Base-by-base conservation (phyloP, 257 asterid genomes). In the Scutellaria minor region DNA sequence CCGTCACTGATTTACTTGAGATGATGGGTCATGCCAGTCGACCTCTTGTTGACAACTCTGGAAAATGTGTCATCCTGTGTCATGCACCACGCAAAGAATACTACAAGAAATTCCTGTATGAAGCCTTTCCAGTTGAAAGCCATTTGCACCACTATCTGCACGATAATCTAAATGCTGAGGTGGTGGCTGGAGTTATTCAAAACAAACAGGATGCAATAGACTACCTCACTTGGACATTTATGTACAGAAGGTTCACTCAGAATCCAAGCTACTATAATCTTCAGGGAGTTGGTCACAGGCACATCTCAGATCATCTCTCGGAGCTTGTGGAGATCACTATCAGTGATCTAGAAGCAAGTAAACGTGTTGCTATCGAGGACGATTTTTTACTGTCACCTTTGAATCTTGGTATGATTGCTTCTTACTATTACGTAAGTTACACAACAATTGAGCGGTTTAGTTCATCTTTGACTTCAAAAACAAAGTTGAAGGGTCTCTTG, bases 21-120 rank as follows among this genome's bases (percentile, higher is more conserved):
- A 85, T 85, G 88, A 85, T 85, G 90, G 90, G 90, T 55, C 90
- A 85, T 70, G 90, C 90, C 64, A 81, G 90, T 75, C 86, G 90
- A 47, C 90, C 90, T 62, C 83, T 81, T 9, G 67, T 76, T 9
- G 90, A 85, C 75, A 85, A 79, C 70, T 83, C 88, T 13, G 90
- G 90, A 47, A 83, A 83, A 74, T 83, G 90, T 60, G 87, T 85
- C 72, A 83, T 85, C 74, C 88, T 85, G 9, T 85, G 90, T 51
- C 90, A 85, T 66, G 90, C 90, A 10, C 90, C 88, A 6, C 88
- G 88, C 27, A 85, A 85, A 75, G 90, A 81, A 52, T 85, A 85
- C 72, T 85, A 83, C 40, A 85, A 79, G 73, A 83, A 83, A 68
- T 85, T 85, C 70, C 77, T 85, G 61, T 85, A 83, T 55, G 90